Base-by-base conservation (phyloP, 108 stramenopile species). In the Poteriospumella lacustris region DNA sequence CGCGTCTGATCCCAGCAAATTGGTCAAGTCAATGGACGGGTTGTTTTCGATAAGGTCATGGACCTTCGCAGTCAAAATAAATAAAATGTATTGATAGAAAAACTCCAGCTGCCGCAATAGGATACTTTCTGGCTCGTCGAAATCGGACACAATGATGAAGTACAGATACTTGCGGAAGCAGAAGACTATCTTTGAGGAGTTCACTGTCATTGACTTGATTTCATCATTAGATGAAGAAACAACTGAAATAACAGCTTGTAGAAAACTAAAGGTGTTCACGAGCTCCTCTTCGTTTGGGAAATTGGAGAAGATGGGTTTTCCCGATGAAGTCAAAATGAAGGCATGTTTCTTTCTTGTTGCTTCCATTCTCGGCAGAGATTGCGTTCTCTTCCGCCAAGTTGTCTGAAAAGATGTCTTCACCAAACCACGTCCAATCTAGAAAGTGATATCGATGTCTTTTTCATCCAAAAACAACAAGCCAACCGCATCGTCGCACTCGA, bases 191-290 rank as follows among this genome's bases (percentile, higher is more conserved):
- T 3, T 64, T 24, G 5, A 3, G 9, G 28, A 5, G 33, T 3
- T 5, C 3, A 24, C 24, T 3, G 3, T 5, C 5, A 64, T 64
- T 34, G 29, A 3, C 36, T 24, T 3, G 28, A 64, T 5, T 34
- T 73, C 44, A 3, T 73, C 12, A 12, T 34, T 34, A 12, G 5
- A 5, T 26, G 26, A 24, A 29, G 26, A 9, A 19, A 73, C 70
- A 42, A 73, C 36, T 33, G 70, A 73, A 3, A 73, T 33, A 3
- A 73, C 24, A 42, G 70, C 70, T 56, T 73, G 70, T 5, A 73
- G 5, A n/a, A 73, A 24, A 26, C 70, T 34, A 33, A 73, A 73
- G 40, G 24, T 3, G 15, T 15, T 73, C 9, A 73, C 70, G 5
- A 73, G 36, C 36, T 73, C 33, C 5, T 34, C 31, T 24, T 73